Percentiles rank a stretch among this genome's conserved stretches.
phyloP scores from a whole-genome alignment of 345 rosid species.

The Zanthoxylum bungeanum region DNA sequence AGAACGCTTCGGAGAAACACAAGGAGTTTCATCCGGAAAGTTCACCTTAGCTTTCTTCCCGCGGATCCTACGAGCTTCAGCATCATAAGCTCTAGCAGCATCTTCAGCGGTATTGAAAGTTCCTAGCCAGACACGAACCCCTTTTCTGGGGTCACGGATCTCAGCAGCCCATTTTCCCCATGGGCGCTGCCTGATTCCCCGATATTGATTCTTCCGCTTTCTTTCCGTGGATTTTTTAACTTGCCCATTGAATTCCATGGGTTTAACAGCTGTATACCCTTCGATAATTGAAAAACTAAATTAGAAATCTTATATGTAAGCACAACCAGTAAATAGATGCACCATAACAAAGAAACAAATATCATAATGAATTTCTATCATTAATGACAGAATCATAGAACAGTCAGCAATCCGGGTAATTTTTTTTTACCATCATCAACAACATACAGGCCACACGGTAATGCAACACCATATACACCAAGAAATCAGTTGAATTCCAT shows the following conservation, averaged over 20 bases:
- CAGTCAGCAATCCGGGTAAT: background rate
- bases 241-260: slow-evolving; percentile 41
- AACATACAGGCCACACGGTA: background rate
- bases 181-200: slow-evolving; percentile 95
- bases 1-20: slow-evolving; percentile 32
- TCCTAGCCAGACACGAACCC: slow-evolving; percentile 93
- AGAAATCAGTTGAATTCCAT: background rate
- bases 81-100: slow-evolving; percentile 91
- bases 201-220: slow-evolving; percentile 85
- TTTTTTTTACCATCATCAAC: background rate
- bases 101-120: slow-evolving; percentile 96
- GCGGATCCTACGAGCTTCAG: slow-evolving; percentile 73
- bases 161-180: slow-evolving; percentile 99
- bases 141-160: slow-evolving; percentile 92
- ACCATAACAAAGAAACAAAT: background rate
- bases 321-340: slow-evolving; percentile 1
- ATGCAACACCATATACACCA: background rate
- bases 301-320: slow-evolving; percentile 7
- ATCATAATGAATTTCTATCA: background rate
- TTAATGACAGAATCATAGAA: background rate
- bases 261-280: slow-evolving; percentile 38
- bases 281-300: background rate
- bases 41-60: slow-evolving; percentile 76
- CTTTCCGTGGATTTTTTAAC: slow-evolving; percentile 70
- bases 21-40: slow-evolving; percentile 57